Evolutionary conservation across 2,329 filamentous ascomycete species (phyloP).

Genomic region (Fusarium sulawesiense): DNA sequence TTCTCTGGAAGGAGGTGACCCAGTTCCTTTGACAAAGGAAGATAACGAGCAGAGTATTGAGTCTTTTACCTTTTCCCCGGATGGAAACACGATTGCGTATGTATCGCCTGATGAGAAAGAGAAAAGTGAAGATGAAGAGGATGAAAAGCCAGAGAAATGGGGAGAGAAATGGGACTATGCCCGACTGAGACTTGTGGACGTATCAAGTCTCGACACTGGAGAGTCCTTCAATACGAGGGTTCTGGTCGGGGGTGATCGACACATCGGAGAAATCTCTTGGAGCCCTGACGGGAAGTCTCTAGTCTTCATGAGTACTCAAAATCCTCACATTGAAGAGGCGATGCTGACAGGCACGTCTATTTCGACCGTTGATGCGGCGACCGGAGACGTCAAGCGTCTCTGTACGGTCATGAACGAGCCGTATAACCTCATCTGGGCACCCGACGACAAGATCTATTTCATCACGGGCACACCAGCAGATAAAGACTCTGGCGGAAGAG

Average conservation of each 20-base stretch:
- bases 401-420: conserved; percentile 20
- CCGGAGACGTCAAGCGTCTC: conserved; percentile 3
- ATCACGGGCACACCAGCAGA: conserved; percentile 2
- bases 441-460: conserved; percentile 32
- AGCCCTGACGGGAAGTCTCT: conserved; percentile 35
- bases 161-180: conserved; percentile 50
- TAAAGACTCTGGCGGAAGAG: no score
- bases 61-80: conserved; percentile 16
- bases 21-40: conserved; percentile 19
- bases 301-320: conserved; percentile 9
- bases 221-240: no score
- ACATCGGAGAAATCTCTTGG: conserved; percentile 28
- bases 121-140: conserved; percentile 37
- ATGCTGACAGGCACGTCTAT: conserved; percentile 20
- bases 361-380: conserved; percentile 18
- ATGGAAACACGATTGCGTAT: conserved; percentile 28
- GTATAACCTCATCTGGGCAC: conserved; percentile 21
- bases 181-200: conserved; percentile 48
- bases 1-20: conserved; percentile 36
- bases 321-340: conserved; percentile 28
- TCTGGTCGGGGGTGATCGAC: background rate
- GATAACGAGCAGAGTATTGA: conserved; percentile 31
- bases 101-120: conserved; percentile 32
- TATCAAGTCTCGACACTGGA: conserved; percentile 6
- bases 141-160: conserved; percentile 50